phyloP scores from a whole-genome alignment of 2,329 filamentous ascomycete genomes.

The Curvularia eragrostidis region DNA sequence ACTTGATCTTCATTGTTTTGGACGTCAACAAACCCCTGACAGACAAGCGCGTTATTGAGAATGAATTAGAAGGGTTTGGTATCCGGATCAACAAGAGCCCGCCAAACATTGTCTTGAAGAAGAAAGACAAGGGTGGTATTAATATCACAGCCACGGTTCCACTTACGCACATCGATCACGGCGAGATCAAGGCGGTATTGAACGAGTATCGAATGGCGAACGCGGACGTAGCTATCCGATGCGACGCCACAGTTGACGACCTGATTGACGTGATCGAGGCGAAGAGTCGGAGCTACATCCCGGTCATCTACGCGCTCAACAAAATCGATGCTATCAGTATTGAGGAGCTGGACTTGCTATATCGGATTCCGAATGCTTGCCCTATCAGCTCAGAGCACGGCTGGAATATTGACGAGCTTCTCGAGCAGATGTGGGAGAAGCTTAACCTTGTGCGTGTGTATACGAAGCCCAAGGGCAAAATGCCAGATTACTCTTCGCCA shows the following conservation, averaged over 20 bases:
- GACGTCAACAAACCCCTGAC: slow-evolving; percentile 98
- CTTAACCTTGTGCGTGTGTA: slow-evolving; percentile 90
- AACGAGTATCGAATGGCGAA: slow-evolving; percentile 95
- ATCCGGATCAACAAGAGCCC: slow-evolving; percentile 97
- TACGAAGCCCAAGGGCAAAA: slow-evolving; percentile 95
- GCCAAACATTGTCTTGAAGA: slow-evolving; percentile 98
- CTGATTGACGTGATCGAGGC: slow-evolving; percentile 95
- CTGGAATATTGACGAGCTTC: slow-evolving; percentile 96
- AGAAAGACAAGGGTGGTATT: slow-evolving; percentile 98
- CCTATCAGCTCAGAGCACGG: slow-evolving; percentile 95
- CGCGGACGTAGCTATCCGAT: slow-evolving; percentile 95
- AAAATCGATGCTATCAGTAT: slow-evolving; percentile 99
- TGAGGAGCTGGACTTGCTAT: slow-evolving; percentile 93
- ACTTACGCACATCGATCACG: slow-evolving; percentile 88
- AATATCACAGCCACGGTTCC: slow-evolving; percentile 95
- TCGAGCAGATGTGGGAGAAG: slow-evolving; percentile 99
- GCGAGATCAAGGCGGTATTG: slow-evolving; percentile 98
- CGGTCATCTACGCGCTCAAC: slow-evolving; percentile 98
- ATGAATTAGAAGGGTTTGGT: slow-evolving; percentile 94
- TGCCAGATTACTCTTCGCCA: slow-evolving; percentile 89
- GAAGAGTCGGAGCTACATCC: slow-evolving; percentile 93
- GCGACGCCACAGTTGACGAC: slow-evolving; percentile 96
- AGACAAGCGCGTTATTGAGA: slow-evolving; percentile 94
- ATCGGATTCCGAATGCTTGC: slow-evolving; percentile 95
- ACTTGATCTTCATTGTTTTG: slow-evolving; percentile 97